Evolutionary conservation across 2,329 filamentous ascomycete genomes (phyloP), one percentile per base, ranked within the genome.

Genomic region (Aspergillus hortae): DNA sequence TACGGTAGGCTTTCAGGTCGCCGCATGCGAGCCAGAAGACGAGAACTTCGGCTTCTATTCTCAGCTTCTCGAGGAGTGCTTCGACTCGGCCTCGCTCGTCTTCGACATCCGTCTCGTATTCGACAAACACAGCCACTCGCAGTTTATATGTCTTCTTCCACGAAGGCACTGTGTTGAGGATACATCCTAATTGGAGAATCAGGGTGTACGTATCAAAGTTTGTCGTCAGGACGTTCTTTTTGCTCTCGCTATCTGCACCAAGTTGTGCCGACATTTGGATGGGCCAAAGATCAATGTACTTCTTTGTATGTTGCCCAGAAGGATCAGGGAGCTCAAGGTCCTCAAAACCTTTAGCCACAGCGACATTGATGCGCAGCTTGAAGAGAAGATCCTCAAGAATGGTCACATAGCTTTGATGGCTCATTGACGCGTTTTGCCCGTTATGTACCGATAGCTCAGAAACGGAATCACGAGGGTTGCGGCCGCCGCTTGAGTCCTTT

Each of bases 251-350:
- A 57, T 87, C 84, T 1, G 86, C 77, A 0, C 84, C 82, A 32
- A 94, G 82, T 61, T 92, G 89, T 1, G 90, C 90, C 5, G 90
- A 92, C 89, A 95, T 95, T 59, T 95, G 91, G 48, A 95, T 94
- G 0, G 90, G 90, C 90, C 90, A 95, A 4, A 95, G 74, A 63
- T 95, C 90, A 55, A 95, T 89, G 63, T 87, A 92, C 62, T 85
- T 89, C 65, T 92, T 92, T 4, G 75, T 76, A 48, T 86, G 83
- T 15, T 67, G 64, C 4, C 78, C 79, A 36, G 83, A 77, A 1
- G 77, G 68, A 17, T 81, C 77, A 0, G 90, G 90, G 0, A 90
- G 81, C 63, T 94, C 88, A 1, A 95, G 75, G 1, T 82, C 73
- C 48, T 90, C 84, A 57, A 95, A 95, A 0, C 89, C 90, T 64